Percentiles rank a stretch among this genome's conserved stretches.
Conservation (phyloP, 2,329 filamentous ascomycete species). For the Colletotrichum zoysiae region DNA sequence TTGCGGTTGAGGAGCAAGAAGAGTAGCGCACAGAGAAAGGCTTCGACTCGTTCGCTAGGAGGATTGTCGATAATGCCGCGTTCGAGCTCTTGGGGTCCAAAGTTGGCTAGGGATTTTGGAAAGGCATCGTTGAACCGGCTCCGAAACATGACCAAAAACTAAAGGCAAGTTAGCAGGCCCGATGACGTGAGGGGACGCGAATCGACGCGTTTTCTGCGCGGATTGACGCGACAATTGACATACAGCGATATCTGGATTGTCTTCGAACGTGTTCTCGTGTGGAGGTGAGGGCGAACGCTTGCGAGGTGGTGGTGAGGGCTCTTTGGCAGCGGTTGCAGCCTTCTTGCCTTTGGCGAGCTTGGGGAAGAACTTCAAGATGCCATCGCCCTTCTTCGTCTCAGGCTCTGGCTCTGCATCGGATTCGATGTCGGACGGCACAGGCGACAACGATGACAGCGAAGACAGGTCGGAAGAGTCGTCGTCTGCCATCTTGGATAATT, state of each 20-base stretch:
- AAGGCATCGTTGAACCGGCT: slow-evolving; percentile 92
- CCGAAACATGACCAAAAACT: slow-evolving; percentile 99
- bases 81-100: slow-evolving; percentile 96
- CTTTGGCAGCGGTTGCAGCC: slow-evolving; percentile 60
- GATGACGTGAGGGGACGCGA: slow-evolving; percentile 60
- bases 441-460: slow-evolving; percentile 64
- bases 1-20: slow-evolving; percentile 94
- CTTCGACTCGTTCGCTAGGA: slow-evolving; percentile 88
- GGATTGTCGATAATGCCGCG: slow-evolving; percentile 81
- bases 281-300: slow-evolving; percentile 90
- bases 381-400: slow-evolving; percentile 59
- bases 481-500: slow-evolving; percentile 64
- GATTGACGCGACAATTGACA: slow-evolving; percentile 64
- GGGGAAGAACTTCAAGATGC: slow-evolving; percentile 77
- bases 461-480: slow-evolving; percentile 75
- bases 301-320: slow-evolving; percentile 74
- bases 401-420: slow-evolving; percentile 67
- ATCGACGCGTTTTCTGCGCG: slow-evolving; percentile 61
- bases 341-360: slow-evolving; percentile 63
- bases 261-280: slow-evolving; percentile 89
- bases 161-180: slow-evolving; percentile 50
- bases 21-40: slow-evolving; percentile 89
- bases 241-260: slow-evolving; percentile 93
- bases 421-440: slow-evolving; percentile 59
- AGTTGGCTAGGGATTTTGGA: slow-evolving; percentile 86